phyloP scores from a whole-genome alignment of 2,329 filamentous ascomycete species.

The Fusarium sp. region DNA sequence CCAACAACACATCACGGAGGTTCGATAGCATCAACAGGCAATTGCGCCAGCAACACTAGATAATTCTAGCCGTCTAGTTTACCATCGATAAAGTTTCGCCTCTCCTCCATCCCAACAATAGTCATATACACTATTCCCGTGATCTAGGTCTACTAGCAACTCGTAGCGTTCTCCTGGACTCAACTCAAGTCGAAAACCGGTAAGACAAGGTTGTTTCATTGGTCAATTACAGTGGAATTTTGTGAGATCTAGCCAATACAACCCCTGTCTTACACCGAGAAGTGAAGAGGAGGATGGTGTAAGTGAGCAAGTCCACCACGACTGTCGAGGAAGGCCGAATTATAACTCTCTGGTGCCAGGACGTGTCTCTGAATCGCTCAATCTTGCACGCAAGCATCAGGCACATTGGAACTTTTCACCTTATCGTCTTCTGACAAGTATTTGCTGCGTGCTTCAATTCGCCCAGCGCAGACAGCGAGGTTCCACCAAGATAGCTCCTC shows the following conservation, averaged over 20 bases:
- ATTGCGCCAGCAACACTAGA: slow-evolving; percentile 10
- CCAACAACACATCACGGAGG: slow-evolving; percentile 4
- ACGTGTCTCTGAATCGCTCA: slow-evolving; percentile 51
- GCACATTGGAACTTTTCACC: slow-evolving; percentile 53
- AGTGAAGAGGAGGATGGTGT: slow-evolving; percentile 46
- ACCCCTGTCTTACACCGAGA: slow-evolving; percentile 30
- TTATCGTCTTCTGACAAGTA: slow-evolving; percentile 51
- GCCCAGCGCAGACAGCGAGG: slow-evolving; percentile 49
- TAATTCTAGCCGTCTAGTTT: slow-evolving; percentile 1
- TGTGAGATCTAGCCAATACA: slow-evolving; percentile 40
- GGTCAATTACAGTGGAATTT: slow-evolving; percentile 36
- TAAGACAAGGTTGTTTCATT: slow-evolving; percentile 43
- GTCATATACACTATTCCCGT: slow-evolving; percentile 20
- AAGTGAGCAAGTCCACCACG: slow-evolving; percentile 50
- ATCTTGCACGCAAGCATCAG: slow-evolving; percentile 52
- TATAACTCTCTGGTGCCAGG: slow-evolving; percentile 53
- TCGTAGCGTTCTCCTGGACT: slow-evolving; percentile 23
- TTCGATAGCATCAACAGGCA: neutral
- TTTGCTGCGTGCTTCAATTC: slow-evolving; percentile 50
- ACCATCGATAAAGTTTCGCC: slow-evolving; percentile 19
- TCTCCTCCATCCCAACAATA: slow-evolving; percentile 9
- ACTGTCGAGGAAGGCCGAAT: slow-evolving; percentile 50
- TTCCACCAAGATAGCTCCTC: slow-evolving; percentile 52
- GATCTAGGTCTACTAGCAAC: slow-evolving; percentile 11
- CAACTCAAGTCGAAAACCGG: slow-evolving; percentile 40